These are phyloP conservation scores for Lodderomyces pseudojiufengensis DNA, from an alignment of 1,139 yeast genomes.

Conservation along the genomic window DNA sequence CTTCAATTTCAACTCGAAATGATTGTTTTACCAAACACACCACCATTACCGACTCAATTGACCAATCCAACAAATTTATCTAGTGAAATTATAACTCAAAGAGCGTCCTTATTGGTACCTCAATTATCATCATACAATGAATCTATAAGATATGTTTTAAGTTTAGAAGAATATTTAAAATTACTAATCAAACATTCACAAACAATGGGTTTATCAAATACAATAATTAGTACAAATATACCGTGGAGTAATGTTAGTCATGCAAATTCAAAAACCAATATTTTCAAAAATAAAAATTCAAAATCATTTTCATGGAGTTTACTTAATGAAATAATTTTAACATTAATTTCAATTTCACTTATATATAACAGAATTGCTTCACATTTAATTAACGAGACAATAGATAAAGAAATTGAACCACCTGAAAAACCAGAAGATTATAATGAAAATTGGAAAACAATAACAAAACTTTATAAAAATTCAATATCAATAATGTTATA, in stretches of 20 bases:
- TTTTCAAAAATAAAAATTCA: slow-evolving; percentile 1
- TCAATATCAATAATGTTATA: slow-evolving; percentile 27
- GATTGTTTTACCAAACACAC: slow-evolving; percentile 34
- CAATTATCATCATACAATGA: slow-evolving; percentile 25
- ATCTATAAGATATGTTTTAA: slow-evolving; percentile 28
- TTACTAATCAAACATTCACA: slow-evolving; percentile 15
- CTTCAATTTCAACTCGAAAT: slow-evolving; percentile 11
- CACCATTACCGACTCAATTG: slow-evolving; percentile 22
- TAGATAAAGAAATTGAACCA: slow-evolving; percentile 21
- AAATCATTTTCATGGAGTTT: slow-evolving; percentile 24
- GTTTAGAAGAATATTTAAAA: slow-evolving; percentile 34
- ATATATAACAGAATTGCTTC: slow-evolving; percentile 35
- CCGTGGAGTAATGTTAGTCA: slow-evolving; percentile 18
- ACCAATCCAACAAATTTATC: slow-evolving; percentile 12
- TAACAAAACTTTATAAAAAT: slow-evolving; percentile 29
- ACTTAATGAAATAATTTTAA: slow-evolving; percentile 27
- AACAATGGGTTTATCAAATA: neutral
- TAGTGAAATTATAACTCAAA: slow-evolving; percentile 14
- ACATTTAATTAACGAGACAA: slow-evolving; percentile 34
- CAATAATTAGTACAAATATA: slow-evolving; percentile 8
- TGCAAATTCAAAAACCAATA: slow-evolving; percentile 2
- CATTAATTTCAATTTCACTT: slow-evolving; percentile 24
- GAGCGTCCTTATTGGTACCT: slow-evolving; percentile 17
- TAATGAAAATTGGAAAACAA: slow-evolving; percentile 37
- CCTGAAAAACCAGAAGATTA: slow-evolving; percentile 9